Evolutionary conservation across 2,329 filamentous ascomycete genomes (phyloP).

Genomic region (Colletotrichum gigasporum): DNA sequence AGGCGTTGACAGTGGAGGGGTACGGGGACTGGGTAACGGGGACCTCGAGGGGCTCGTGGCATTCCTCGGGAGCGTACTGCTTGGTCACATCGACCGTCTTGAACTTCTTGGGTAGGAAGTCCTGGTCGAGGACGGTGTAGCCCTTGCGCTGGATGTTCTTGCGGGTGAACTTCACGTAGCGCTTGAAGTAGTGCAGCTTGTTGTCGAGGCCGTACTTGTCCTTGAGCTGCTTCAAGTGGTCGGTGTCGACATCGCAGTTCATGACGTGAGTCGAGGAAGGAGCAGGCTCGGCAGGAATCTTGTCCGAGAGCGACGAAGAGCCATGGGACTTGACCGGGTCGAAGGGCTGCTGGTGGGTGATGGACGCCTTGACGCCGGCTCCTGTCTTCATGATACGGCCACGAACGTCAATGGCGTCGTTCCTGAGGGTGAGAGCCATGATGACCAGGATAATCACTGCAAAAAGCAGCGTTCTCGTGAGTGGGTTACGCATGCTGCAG

Average conservation of each 20-base stretch:
- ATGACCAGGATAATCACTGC: slow-evolving; percentile 54
- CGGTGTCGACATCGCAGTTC: slow-evolving; percentile 60
- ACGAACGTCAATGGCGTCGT: slow-evolving; percentile 50
- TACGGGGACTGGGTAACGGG: slow-evolving; percentile 60
- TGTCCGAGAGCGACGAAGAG: slow-evolving; percentile 36
- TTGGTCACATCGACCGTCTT: slow-evolving; percentile 58
- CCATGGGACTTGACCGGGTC: slow-evolving; percentile 28
- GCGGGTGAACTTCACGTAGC: slow-evolving; percentile 62
- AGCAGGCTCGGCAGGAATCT: slow-evolving; percentile 38
- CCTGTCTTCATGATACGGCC: slow-evolving; percentile 51
- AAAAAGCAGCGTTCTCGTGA: slow-evolving; percentile 55
- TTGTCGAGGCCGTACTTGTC: slow-evolving; percentile 58
- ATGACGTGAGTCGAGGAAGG: slow-evolving; percentile 45
- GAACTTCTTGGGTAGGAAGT: slow-evolving; percentile 57
- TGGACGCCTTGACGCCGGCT: slow-evolving; percentile 44
- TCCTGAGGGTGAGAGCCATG: slow-evolving; percentile 50
- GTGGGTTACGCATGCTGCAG: slow-evolving; percentile 59
- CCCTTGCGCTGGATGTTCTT: slow-evolving; percentile 59
- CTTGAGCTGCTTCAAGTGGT: slow-evolving; percentile 55
- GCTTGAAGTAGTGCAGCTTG: slow-evolving; percentile 64
- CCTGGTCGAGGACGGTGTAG: slow-evolving; percentile 59
- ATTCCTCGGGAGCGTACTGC: slow-evolving; percentile 51
- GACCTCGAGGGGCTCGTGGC: slow-evolving; percentile 59
- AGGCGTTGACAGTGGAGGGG: slow-evolving; percentile 61
- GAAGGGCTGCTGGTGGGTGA: slow-evolving; percentile 40